Evolutionary conservation across 2,329 filamentous ascomycete genomes (phyloP).

Genomic region (Diaporthe sp.): DNA sequence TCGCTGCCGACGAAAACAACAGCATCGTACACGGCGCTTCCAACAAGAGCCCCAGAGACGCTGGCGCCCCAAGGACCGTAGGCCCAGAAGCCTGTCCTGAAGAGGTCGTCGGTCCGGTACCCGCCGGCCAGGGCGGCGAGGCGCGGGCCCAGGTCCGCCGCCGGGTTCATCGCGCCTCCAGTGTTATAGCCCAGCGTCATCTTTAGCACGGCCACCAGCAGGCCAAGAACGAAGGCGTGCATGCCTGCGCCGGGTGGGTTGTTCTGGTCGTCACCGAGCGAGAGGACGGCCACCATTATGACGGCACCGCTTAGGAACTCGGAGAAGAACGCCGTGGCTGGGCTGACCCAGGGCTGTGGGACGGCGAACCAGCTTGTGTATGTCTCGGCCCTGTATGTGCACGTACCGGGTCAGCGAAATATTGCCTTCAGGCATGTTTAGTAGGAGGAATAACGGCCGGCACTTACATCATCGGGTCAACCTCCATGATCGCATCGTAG

Average conservation of each 20-base stretch:
- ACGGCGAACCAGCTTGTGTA: constrained; percentile 54
- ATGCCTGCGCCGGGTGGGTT: constrained; percentile 55
- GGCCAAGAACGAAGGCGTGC: constrained; percentile 53
- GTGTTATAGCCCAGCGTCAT: constrained; percentile 55
- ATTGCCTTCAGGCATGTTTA: not conserved
- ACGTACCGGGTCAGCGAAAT: not conserved
- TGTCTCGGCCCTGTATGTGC: constrained; percentile 39
- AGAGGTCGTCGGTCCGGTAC: constrained; percentile 48
- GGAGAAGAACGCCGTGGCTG: constrained; percentile 51
- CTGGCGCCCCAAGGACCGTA: constrained; percentile 50
- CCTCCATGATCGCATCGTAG: constrained; percentile 49
- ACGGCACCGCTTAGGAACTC: constrained; percentile 53
- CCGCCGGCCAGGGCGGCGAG: constrained; percentile 51
- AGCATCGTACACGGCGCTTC: constrained; percentile 50
- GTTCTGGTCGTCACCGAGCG: constrained; percentile 55
- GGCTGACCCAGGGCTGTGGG: constrained; percentile 48
- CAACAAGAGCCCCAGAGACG: constrained; percentile 48
- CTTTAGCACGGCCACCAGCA: constrained; percentile 53
- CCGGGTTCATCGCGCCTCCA: constrained; percentile 55
- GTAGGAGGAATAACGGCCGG: not conserved
- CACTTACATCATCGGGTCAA: constrained; percentile 49
- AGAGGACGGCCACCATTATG: constrained; percentile 54
- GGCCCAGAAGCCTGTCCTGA: constrained; percentile 51
- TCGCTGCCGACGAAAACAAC: constrained; percentile 50
- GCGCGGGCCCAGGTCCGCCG: constrained; percentile 54